These are phyloP conservation scores for Psilocybe sp. DNA, from an alignment of 768 basidiomycete genomes.

Conservation along the genomic window DNA sequence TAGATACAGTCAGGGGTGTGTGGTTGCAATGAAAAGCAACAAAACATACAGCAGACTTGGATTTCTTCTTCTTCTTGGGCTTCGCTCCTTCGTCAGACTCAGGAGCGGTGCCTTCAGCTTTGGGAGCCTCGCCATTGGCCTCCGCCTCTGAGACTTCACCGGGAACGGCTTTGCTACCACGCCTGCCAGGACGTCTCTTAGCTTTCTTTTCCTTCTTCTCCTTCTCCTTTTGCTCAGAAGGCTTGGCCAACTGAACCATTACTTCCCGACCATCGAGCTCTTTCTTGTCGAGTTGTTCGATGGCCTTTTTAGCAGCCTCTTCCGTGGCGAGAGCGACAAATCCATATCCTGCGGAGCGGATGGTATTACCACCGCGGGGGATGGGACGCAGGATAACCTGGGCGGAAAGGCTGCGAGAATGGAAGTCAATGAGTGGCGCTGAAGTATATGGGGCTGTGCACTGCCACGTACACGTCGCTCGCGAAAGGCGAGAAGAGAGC, in stretches of 20 bases:
- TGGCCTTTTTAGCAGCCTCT: constrained; percentile 85
- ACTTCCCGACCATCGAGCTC: constrained; percentile 88
- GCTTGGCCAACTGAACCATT: constrained; percentile 92
- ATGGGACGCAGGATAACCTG: constrained; percentile 84
- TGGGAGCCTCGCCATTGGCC: constrained; percentile 72
- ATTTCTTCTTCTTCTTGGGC: constrained; percentile 83
- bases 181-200: constrained; percentile 82
- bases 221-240: constrained; percentile 81
- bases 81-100: constrained; percentile 70
- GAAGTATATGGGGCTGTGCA: constrained; percentile 39
- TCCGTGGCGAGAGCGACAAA: constrained; percentile 81
- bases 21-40: constrained; percentile 7
- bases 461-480: constrained; percentile 78
- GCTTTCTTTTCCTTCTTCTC: constrained; percentile 76
- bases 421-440: constrained; percentile 10
- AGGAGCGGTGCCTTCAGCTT: constrained; percentile 50
- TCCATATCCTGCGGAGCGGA: constrained; percentile 87
- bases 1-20: constrained; percentile 18
- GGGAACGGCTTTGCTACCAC: constrained; percentile 82
- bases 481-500: constrained; percentile 87
- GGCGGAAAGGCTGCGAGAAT: constrained; percentile 61
- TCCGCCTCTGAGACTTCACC: constrained; percentile 90
- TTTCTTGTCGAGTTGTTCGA: constrained; percentile 80
- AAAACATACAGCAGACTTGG: constrained; percentile 53
- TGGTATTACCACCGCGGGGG: constrained; percentile 33